These are phyloP conservation scores for Dendrothele bispora DNA, from an alignment of 768 basidiomycete genomes.

Conservation along the genomic window DNA sequence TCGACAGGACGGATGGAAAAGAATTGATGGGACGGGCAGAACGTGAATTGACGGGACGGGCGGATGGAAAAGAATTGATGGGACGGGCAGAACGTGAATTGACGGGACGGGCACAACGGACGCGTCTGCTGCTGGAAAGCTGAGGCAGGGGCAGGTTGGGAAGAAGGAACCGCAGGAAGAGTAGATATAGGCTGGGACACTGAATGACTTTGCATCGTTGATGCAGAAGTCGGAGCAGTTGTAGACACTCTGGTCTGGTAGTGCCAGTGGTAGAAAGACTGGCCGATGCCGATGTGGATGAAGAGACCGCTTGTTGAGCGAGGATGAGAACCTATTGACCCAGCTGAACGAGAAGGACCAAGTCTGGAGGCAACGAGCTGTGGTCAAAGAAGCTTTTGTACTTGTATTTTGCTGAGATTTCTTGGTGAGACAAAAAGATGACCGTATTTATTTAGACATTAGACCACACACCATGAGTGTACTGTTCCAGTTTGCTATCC, in stretches of 20 bases:
- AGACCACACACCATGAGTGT: conserved; percentile 70
- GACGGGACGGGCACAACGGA: no score
- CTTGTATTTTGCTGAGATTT: conserved; percentile 71
- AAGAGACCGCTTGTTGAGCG: conserved; percentile 13
- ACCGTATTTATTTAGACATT: conserved; percentile 1
- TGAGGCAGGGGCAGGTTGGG: conserved; percentile 19
- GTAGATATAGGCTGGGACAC: conserved; percentile 22
- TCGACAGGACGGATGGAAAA: no score
- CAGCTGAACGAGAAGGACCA: conserved; percentile 41
- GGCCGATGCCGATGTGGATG: no score
- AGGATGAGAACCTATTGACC: conserved; percentile 24
- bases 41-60: no score
- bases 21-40: no score
- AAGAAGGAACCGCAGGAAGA: conserved; percentile 12
- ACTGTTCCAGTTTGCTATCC: conserved; percentile 89
- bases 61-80: no score
- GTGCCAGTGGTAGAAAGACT: no score
- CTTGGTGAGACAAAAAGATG: conserved; percentile 7
- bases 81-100: no score
- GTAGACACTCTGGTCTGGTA: conserved; percentile 17
- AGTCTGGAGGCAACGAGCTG: conserved; percentile 46
- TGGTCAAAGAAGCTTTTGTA: conserved; percentile 65
- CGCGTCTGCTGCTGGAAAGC: conserved; percentile 13
- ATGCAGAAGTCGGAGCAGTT: conserved; percentile 10
- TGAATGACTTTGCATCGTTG: conserved; percentile 17